A percentile compares a stretch with the other conserved stretches of the same genome.
Conservation (phyloP, 129 eudicot species). For the Centrapalus pauciflorus region DNA sequence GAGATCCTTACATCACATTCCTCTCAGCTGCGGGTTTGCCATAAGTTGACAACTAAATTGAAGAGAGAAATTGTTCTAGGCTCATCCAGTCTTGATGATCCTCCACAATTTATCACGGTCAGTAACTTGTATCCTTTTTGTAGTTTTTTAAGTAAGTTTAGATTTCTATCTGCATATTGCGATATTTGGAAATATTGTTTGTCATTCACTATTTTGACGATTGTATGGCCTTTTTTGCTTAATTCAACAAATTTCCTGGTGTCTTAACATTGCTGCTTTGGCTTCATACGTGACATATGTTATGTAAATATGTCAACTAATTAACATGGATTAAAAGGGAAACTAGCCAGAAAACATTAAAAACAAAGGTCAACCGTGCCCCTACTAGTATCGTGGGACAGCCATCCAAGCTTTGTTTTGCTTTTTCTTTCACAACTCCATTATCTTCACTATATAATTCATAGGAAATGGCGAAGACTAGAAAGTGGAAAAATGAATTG, state of each 20-base stretch:
- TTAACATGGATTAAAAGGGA: not conserved
- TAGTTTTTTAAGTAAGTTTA: not conserved
- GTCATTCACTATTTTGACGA: not conserved
- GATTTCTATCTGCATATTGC: not conserved
- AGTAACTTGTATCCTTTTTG: conserved; percentile 8
- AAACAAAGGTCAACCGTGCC: not conserved
- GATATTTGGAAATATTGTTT: not conserved
- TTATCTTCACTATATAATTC: not conserved
- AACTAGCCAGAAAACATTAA: not conserved
- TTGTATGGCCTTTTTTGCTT: not conserved
- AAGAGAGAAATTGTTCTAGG: conserved; percentile 79
- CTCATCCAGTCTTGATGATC: conserved; percentile 90
- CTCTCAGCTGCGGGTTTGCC: conserved; percentile 77
- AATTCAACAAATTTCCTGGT: not conserved
- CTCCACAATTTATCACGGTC: conserved; percentile 86
- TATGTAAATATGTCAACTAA: not conserved
- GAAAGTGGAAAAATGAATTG: not conserved
- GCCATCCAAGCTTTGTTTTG: not conserved
- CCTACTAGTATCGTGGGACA: not conserved
- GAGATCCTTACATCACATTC: conserved; percentile 6
- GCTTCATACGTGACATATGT: not conserved
- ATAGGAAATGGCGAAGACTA: not conserved
- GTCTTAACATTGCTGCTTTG: not conserved
- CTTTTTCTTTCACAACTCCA: not conserved
- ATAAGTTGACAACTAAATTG: conserved; percentile 68